Percentiles rank a stretch among this genome's conserved stretches.
These are phyloP conservation scores for Huntiella moniliformis DNA, from an alignment of 2,329 filamentous ascomycete species.

Conservation along the genomic window DNA sequence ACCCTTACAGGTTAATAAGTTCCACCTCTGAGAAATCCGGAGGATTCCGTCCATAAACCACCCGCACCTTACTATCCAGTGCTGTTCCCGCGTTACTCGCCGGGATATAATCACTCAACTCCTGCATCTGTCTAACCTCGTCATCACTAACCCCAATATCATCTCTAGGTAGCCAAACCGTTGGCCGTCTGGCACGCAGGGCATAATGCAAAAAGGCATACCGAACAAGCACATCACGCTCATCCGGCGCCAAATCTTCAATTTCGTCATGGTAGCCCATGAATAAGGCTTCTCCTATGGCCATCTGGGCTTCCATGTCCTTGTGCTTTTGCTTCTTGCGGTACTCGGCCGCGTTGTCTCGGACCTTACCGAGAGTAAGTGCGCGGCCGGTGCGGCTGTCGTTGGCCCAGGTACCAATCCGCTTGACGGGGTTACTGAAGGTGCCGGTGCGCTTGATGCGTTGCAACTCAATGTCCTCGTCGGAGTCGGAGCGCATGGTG, in stretches of 20 bases:
- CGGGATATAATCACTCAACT: slow-evolving; percentile 66
- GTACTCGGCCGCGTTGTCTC: slow-evolving; percentile 26
- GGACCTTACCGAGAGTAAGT: slow-evolving; percentile 10
- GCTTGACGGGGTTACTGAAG: slow-evolving; percentile 25
- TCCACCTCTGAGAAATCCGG: slow-evolving; percentile 82
- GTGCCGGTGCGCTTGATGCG: slow-evolving; percentile 16
- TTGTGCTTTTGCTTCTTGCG: slow-evolving; percentile 29
- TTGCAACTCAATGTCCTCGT: slow-evolving; percentile 21
- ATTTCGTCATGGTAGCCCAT: slow-evolving; percentile 81
- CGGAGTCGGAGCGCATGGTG: slow-evolving; percentile 11
- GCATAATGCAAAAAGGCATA: slow-evolving; percentile 85
- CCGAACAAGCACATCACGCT: slow-evolving; percentile 67
- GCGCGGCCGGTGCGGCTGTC: slow-evolving; percentile 13
- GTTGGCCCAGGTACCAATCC: slow-evolving; percentile 29
- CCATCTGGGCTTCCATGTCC: slow-evolving; percentile 54
- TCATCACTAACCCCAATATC: slow-evolving; percentile 81
- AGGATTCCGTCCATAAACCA: slow-evolving; percentile 68
- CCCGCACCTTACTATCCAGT: slow-evolving; percentile 62
- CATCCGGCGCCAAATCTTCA: slow-evolving; percentile 78
- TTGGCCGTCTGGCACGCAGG: slow-evolving; percentile 63
- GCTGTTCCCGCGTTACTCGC: slow-evolving; percentile 87
- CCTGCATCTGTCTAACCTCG: slow-evolving; percentile 61
- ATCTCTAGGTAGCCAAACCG: slow-evolving; percentile 86
- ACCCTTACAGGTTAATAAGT: slow-evolving; percentile 53
- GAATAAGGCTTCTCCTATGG: slow-evolving; percentile 66